phyloP scores from a whole-genome alignment of 2,329 filamentous ascomycete genomes.

The Xylariaceae sp. region DNA sequence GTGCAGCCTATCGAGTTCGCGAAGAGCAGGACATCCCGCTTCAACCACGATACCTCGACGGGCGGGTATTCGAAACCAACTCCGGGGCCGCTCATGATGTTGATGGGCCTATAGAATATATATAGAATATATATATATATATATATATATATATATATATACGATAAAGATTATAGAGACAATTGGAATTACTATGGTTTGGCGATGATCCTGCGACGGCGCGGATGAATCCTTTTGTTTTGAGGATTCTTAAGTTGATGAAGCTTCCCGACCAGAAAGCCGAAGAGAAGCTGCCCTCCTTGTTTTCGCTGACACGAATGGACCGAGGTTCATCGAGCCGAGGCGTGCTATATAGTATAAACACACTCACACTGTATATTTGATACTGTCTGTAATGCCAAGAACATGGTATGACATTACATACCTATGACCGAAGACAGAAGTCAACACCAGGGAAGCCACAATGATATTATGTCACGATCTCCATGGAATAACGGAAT shows the following conservation, averaged over 20 bases:
- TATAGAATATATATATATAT: too few relatives aligned
- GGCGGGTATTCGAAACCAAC: conserved; percentile 75
- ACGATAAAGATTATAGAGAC: background rate
- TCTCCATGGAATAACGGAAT: too few relatives aligned
- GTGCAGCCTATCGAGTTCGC: conserved; percentile 82
- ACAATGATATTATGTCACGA: too few relatives aligned
- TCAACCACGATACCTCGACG: conserved; percentile 73
- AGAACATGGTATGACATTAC: too few relatives aligned
- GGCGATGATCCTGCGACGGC: background rate
- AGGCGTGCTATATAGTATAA: background rate
- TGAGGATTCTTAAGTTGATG: background rate
- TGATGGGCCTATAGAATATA: background rate
- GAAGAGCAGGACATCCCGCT: conserved; percentile 84
- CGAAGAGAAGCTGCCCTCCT: too few relatives aligned
- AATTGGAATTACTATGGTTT: background rate
- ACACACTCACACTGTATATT: too few relatives aligned
- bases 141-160: background rate
- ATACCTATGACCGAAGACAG: too few relatives aligned
- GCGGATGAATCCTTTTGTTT: background rate
- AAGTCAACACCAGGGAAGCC: too few relatives aligned
- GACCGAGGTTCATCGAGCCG: background rate
- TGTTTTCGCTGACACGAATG: too few relatives aligned
- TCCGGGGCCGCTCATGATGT: conserved; percentile 45
- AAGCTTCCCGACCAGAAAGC: background rate
- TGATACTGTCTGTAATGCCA: too few relatives aligned